These are phyloP conservation scores for Curvularia verruculosa DNA, from an alignment of 2,329 filamentous ascomycete genomes.

Conservation along the genomic window DNA sequence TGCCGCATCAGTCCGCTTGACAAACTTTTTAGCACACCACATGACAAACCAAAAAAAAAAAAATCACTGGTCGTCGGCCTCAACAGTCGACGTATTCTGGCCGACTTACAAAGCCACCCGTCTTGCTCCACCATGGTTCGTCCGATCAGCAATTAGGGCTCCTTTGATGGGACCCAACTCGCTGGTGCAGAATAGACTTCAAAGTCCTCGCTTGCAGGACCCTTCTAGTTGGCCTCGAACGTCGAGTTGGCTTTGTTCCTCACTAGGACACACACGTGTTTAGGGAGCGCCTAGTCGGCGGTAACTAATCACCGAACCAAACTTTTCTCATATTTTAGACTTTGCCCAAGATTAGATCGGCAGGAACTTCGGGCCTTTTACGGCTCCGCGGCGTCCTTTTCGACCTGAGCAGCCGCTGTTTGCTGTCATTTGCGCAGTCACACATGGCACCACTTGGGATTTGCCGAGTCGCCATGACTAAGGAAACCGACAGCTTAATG, in stretches of 20 bases:
- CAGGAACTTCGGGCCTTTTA: constrained; percentile 16
- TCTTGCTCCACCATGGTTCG: constrained; percentile 16
- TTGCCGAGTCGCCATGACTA: not conserved
- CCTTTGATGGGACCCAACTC: constrained; percentile 5
- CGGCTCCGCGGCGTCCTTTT: constrained; percentile 7
- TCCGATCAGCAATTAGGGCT: constrained; percentile 5
- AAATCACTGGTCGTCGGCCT: too few species aligned
- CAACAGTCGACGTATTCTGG: constrained; percentile 7
- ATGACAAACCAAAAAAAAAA: too few species aligned
- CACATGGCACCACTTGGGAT: not conserved
- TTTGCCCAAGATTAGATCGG: constrained; percentile 11
- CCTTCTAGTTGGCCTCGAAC: constrained; percentile 3
- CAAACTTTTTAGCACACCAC: too few species aligned
- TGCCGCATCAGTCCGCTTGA: not conserved
- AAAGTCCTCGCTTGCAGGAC: constrained; percentile 10
- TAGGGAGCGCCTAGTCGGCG: constrained; percentile 11
- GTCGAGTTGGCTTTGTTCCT: constrained; percentile 4
- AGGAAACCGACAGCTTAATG: not conserved
- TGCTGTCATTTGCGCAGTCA: not conserved
- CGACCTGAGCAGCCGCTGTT: constrained; percentile 10
- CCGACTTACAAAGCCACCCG: constrained; percentile 13
- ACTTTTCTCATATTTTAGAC: constrained; percentile 6
- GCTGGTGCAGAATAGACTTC: constrained; percentile 11
- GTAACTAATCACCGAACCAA: constrained; percentile 15
- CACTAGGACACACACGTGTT: constrained; percentile 13